Evolutionary conservation across 208 protist genomes (phyloP), one percentile per base, ranked within the genome.

Genomic region (Crithidia mellificae): DNA sequence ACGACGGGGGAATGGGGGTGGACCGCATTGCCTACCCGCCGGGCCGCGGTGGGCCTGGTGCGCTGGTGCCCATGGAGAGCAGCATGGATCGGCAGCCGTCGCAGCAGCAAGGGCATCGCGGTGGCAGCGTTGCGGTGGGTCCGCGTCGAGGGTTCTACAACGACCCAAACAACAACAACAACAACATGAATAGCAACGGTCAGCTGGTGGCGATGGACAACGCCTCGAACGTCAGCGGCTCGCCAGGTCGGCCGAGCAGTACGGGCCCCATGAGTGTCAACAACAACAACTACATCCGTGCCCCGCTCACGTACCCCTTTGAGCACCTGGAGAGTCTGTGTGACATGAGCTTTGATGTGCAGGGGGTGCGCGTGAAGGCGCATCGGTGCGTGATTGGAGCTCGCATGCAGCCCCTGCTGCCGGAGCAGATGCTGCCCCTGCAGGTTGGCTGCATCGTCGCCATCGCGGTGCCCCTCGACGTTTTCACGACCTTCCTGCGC

Each of bases 281-380:
- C 6, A 49, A 49, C 22, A 51, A 38, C 58, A 50, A 68, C 58
- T 20, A 49, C 59, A 59, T 76, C 14, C 75, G 69, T 11, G 90
- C 91, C 15, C 49, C 87, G 9, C 77, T 96, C 17, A 55, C 80
- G n/a, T 96, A 90, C 62, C 91, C 91, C 1, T 95, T 92, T 49
- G 87, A 93, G 44, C 87, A 91, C 65, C 67, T 95, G 19, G 84
- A 94, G 58, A 52, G 63, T 1, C 58, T 96, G 30, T 87, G 82
- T 52, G 91, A 96, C 75, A 96, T 96, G 88, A 88, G 58, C 32
- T 96, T 96, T 75, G 88, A 93, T 27, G 82, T 94, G n/a, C 84
- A 90, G 41, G 91, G 91, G 15, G 84, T 85, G 12, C 79, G 84
- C 8, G 72, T 94, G 19, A 89, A 88, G 70, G 88, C 91, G 14